Conservation (phyloP, 805 yeast species). For the Candida vartiovaarae region DNA sequence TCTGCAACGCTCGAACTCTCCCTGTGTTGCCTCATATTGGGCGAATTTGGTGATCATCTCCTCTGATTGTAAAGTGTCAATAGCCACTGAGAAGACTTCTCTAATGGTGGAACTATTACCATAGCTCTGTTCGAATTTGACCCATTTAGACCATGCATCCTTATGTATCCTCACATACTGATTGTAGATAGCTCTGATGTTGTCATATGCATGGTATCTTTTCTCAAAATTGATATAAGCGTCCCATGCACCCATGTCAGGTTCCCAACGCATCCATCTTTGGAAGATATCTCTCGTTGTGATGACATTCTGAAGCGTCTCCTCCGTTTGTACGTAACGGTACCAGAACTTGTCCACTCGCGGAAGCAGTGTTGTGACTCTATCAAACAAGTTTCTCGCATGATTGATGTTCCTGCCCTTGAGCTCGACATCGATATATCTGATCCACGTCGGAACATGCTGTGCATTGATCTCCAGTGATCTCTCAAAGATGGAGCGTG, state of each 20-base stretch:
- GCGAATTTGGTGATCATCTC: conserved; percentile 51
- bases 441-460: conserved; percentile 78
- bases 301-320: conserved; percentile 54
- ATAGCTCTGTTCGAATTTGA: conserved; percentile 54
- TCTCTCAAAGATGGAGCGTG: conserved; percentile 83
- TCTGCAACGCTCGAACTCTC: conserved; percentile 57
- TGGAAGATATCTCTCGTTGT: conserved; percentile 63
- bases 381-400: conserved; percentile 76
- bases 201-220: conserved; percentile 51
- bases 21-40: conserved; percentile 55
- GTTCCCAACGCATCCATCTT: conserved; percentile 79
- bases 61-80: conserved; percentile 41
- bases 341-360: conserved; percentile 83
- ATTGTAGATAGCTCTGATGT: conserved; percentile 52
- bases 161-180: conserved; percentile 51
- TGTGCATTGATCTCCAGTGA: conserved; percentile 72
- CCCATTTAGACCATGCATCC: conserved; percentile 71
- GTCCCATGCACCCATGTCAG: conserved; percentile 61
- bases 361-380: conserved; percentile 72
- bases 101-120: conserved; percentile 44
- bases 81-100: conserved; percentile 58
- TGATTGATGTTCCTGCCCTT: conserved; percentile 70
- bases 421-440: conserved; percentile 75
- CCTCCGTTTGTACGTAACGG: conserved; percentile 76
- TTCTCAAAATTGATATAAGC: conserved; percentile 68